Conservation (phyloP, 2,329 filamentous ascomycete genomes). For the Nakataea oryzae region DNA sequence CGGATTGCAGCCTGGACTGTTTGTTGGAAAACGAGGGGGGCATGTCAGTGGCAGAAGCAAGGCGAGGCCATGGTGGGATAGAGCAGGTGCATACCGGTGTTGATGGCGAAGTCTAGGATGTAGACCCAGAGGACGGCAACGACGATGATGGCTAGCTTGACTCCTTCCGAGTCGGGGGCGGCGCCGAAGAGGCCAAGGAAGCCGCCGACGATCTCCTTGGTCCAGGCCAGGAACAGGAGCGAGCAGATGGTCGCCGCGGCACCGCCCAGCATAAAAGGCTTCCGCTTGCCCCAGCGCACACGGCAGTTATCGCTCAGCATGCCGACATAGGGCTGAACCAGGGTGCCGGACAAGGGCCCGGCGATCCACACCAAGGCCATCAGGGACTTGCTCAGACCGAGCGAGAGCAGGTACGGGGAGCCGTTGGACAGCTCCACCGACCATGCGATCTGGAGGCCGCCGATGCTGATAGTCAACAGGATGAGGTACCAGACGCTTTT, state of each 20-base stretch:
- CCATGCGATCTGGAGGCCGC: conserved; percentile 89
- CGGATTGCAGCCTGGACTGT: conserved; percentile 80
- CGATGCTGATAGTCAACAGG: conserved; percentile 75
- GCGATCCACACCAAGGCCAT: conserved; percentile 82
- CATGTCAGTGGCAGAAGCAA: background rate
- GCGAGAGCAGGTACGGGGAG: conserved; percentile 71
- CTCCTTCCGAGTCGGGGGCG: conserved; percentile 50
- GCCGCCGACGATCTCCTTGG: conserved; percentile 59
- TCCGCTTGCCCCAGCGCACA: conserved; percentile 64
- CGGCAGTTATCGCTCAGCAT: conserved; percentile 73
- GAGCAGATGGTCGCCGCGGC: conserved; percentile 55
- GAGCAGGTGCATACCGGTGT: conserved; percentile 52
- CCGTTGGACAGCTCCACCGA: conserved; percentile 90
- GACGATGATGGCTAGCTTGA: conserved; percentile 58
- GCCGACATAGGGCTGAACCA: conserved; percentile 76
- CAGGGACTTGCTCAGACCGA: conserved; percentile 72
- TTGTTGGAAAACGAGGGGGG: background rate
- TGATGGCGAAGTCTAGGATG: conserved; percentile 87
- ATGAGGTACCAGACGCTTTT: conserved; percentile 83
- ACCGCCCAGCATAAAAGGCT: conserved; percentile 71
- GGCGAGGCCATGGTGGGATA: background rate
- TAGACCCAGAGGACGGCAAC: conserved; percentile 82
- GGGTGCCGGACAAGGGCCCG: conserved; percentile 64
- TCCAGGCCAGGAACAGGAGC: conserved; percentile 63
- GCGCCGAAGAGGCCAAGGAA: conserved; percentile 62